Evolutionary conservation across 176 grass and related monocot species (phyloP), one percentile per base, ranked within the genome.

Genomic region (Leersia perrieri): DNA sequence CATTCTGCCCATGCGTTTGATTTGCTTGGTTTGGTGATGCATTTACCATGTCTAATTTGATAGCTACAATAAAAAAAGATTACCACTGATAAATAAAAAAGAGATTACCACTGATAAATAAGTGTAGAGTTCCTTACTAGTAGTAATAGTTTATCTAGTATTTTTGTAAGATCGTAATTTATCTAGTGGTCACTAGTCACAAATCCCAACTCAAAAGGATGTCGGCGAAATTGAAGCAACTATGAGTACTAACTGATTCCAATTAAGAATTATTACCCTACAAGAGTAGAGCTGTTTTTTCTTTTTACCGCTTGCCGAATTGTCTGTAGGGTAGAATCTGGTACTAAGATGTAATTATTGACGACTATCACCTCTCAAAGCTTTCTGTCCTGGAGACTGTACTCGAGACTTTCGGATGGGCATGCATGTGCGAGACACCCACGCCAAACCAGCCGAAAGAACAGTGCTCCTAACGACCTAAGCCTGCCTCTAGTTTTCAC

Each of bases 331-430:
- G 51, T 23, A 57, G 33, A 53, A 42, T 27, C 38, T 23, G 33
- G 33, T 13, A 38, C 49, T 14, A 33, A 47, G 30, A 49, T 22
- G 81, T 36, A 79, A 84, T 84, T 84, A 88, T 79, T 68, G 30
- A 30, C 36, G 11, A 49, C 61, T 68, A 83, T 68, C 60, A 68
- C 47, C 45, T 67, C 55, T 22, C 14, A 51, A 35, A 25, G 38
- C 75, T 79, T 68, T 73, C 49, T 31, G 49, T 13, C 22, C 55
- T 36, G 74, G 73, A 75, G 69, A 84, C 36, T 74, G 75, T 68
- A 51, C 25, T 35, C 68, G 12, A 60, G 61, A 9, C 47, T 87
- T 77, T 87, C 28, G 66, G 31, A 33, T 31, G 33, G 45, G 26
- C 25, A 68, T 41, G 44, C 82, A 77, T 77, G 82, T 69, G 82